Evolutionary conservation across 2,329 filamentous ascomycete genomes (phyloP), one percentile per base, ranked within the genome.

Genomic region (Exophiala spinifera): DNA sequence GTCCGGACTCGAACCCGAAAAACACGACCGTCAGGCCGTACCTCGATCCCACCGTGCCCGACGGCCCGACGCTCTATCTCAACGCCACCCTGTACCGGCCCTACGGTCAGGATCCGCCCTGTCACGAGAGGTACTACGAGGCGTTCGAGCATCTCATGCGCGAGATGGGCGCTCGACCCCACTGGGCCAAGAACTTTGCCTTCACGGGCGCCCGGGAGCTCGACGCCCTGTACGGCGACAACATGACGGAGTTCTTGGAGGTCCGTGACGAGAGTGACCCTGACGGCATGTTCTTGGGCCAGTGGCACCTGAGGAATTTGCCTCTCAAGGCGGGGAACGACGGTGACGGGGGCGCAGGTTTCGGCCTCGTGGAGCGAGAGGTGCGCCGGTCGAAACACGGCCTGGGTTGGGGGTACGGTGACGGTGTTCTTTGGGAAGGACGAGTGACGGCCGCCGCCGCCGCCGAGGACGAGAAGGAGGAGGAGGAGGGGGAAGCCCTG

Each of bases 111-210:
- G 88, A 95, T 64, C 90, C 91, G 8, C 87, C 89, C 0, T 91
- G 87, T 65, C 81, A 78, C 49, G 78, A 79, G 50, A 81, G 87
- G 44, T 95, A 95, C 76, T 96, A 95, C 70, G 80, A 91, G 71
- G 91, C 87, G 1, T 95, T 96, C 61, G 91, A 96, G 71, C 92
- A 86, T 78, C 76, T 96, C 43, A 95, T 95, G 91, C 85, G 83
- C 55, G 88, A 95, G 42, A 76, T 95, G 63, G 88, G 87, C 49
- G 91, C 87, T 7, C 82, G 82, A 43, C 91, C 91, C 15, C 91
- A 96, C 72, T 96, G 91, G 89, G 91, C 91, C 6, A 96, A 96
- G 79, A 95, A 96, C 69, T 96, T 95, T 70, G 75, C 78, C 44
- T 78, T 79, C 7, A 77, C 80, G 3, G 73, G 76, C 4, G 78